Evolutionary conservation across 495 filamentous ascomycete genomes (phyloP).

Genomic region (Astrocystis sublimbata): DNA sequence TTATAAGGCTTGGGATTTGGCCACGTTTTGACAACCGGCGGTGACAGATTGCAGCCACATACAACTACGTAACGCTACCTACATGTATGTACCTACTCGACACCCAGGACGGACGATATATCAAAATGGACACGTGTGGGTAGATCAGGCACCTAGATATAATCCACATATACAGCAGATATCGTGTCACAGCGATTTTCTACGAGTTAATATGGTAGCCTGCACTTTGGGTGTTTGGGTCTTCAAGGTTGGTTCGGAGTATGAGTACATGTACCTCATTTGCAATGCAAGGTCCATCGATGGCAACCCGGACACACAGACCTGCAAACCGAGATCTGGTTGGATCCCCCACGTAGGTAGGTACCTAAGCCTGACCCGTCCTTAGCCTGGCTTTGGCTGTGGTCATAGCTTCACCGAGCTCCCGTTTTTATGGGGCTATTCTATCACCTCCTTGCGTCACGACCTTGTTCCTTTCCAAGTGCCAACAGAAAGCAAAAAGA

Average conservation of each 20-base stretch:
- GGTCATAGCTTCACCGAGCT: conserved; percentile 18
- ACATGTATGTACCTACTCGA: not conserved
- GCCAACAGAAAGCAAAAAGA: too few species aligned
- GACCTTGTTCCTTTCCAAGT: too few species aligned
- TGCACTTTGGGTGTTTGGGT: not conserved
- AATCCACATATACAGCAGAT: conserved; percentile 6
- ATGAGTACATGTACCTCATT: too few species aligned
- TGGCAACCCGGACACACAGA: conserved; percentile 5
- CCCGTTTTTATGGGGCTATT: too few species aligned
- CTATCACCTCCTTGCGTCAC: too few species aligned
- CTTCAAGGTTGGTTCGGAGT: too few species aligned
- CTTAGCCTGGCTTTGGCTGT: not conserved
- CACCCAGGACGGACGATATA: not conserved
- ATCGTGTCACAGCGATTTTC: conserved; percentile 2
- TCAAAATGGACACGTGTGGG: not conserved
- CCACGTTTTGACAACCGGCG: conserved; percentile 22
- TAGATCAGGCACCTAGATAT: not conserved
- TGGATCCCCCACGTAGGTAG: not conserved
- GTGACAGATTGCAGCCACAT: conserved; percentile 16
- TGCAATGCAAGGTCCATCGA: not conserved
- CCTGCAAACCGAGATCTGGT: not conserved
- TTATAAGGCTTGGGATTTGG: conserved; percentile 12
- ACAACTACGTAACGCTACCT: too few species aligned
- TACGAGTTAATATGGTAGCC: not conserved
- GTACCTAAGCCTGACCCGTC: not conserved